phyloP scores from a whole-genome alignment of 108 stramenopile species.

The Conticribra guillardii region DNA sequence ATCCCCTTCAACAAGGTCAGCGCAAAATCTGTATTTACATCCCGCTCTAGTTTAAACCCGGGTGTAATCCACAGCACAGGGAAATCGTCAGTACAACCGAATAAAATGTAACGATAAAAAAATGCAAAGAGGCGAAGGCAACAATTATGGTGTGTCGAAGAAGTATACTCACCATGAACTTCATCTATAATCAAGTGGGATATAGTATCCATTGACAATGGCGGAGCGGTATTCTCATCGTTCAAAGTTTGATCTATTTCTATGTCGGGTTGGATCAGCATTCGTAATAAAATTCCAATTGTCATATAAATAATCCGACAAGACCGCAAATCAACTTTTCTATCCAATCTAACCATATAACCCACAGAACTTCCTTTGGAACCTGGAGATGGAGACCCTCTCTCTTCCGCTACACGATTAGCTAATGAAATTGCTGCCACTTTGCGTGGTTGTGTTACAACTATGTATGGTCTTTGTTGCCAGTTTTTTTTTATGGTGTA shows the following conservation, averaged over 20 bases:
- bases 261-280: conserved; percentile 55
- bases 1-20: conserved; percentile 60
- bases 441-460: conserved; percentile 92
- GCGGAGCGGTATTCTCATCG: conserved; percentile 15
- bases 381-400: conserved; percentile 57
- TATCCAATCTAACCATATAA: conserved; percentile 73
- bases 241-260: background rate
- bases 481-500: conserved; percentile 51
- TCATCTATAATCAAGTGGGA: conserved; percentile 87
- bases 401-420: conserved; percentile 86
- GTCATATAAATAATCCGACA: conserved; percentile 77
- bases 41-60: conserved; percentile 50
- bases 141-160: background rate
- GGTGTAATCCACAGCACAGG: too few relatives aligned
- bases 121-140: background rate
- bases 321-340: conserved; percentile 30
- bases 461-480: conserved; percentile 45
- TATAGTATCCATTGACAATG: conserved; percentile 43
- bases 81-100: background rate
- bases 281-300: conserved; percentile 85
- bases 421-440: conserved; percentile 92
- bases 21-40: conserved; percentile 72
- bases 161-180: conserved; percentile 54
- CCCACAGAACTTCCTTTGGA: conserved; percentile 63
- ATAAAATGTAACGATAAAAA: background rate